Base-by-base conservation (phyloP, 768 basidiomycete genomes). In the Sutorius australiensis region DNA sequence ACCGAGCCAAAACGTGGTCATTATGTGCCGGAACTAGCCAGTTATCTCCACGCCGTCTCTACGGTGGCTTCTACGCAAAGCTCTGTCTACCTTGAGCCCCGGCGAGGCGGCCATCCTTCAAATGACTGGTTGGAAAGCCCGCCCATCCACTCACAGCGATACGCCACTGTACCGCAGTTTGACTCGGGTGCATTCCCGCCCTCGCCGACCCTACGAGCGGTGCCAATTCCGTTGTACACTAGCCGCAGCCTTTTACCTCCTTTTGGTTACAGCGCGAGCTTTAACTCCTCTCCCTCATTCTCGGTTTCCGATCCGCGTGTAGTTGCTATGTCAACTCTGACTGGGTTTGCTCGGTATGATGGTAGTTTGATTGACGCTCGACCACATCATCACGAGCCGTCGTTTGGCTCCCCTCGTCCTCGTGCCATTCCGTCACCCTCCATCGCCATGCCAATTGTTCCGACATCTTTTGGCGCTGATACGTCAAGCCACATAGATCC, bases 391-490 rank as follows among this genome's bases (percentile, higher is more conserved):
- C 28, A 42, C 33, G 44, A 10, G 24, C 19, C 28, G 16, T 46
- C 50, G 17, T 28, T 31, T 33, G 31, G 14, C 10, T 42, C 28
- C 8, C 9, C 7, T 19, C 30, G 37, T 24, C 21, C 38, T 37
- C 38, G 12, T 28, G 37, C 4, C 19, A 19, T 38, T 30, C 32
- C 41, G 17, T 44, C 55, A 37, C 28, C 47, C 17, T 19, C 17
- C 11, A 30, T 53, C 24, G 1, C 48, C 44, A 43, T 53, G 52
- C 46, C 61, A 19, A 51, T 50, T 33, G 17, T 43, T 37, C 57
- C 52, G 45, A 48, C 28, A 14, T 30, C 42, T 8, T 31, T 28
- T 21, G 36, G 21, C 19, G 16, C 39, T 40, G 50, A 33, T 12
- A 9, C 10, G 2, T 24, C 53, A 11, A 48, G 24, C 27, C 12